phyloP scores from a whole-genome alignment of 306 rosid genomes.

The Carpinus viminea region DNA sequence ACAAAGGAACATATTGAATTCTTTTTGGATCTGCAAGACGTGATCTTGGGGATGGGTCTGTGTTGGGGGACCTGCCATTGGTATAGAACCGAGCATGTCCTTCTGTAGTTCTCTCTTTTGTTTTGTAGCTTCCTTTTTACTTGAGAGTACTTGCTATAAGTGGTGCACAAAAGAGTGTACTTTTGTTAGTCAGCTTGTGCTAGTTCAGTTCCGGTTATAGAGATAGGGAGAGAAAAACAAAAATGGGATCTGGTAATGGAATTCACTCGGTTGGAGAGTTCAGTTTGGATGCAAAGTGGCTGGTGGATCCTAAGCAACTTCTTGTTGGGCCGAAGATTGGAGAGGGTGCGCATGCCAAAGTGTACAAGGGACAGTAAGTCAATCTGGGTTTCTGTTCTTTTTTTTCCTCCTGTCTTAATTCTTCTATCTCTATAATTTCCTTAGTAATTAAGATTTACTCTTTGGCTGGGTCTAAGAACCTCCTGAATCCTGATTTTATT shows the following conservation, averaged over 20 bases:
- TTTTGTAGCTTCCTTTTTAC: constrained; percentile 5
- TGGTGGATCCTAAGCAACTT: constrained; percentile 80
- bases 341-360: constrained; percentile 95
- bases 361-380: constrained; percentile 98
- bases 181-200: constrained; percentile 30
- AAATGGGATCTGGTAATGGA: constrained; percentile 93
- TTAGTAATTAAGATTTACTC: not conserved
- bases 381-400: constrained; percentile 18
- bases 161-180: constrained; percentile 28
- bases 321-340: constrained; percentile 95
- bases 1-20: constrained; percentile 44
- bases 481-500: not conserved
- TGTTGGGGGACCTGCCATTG: constrained; percentile 30
- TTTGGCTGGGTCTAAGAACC: not conserved
- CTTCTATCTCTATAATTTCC: constrained; percentile 13
- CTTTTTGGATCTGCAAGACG: constrained; percentile 39
- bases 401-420: constrained; percentile 4
- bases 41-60: constrained; percentile 62
- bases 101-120: constrained; percentile 28
- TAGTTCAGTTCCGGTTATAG: constrained; percentile 25
- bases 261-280: constrained; percentile 72
- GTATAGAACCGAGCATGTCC: constrained; percentile 29
- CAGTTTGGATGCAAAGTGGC: constrained; percentile 74
- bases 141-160: constrained; percentile 21
- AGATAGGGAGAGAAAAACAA: constrained; percentile 15